Evolutionary conservation across 805 yeast species (phyloP), one percentile per base, ranked within the genome.

Genomic region (Saccharomycopsis sp.): DNA sequence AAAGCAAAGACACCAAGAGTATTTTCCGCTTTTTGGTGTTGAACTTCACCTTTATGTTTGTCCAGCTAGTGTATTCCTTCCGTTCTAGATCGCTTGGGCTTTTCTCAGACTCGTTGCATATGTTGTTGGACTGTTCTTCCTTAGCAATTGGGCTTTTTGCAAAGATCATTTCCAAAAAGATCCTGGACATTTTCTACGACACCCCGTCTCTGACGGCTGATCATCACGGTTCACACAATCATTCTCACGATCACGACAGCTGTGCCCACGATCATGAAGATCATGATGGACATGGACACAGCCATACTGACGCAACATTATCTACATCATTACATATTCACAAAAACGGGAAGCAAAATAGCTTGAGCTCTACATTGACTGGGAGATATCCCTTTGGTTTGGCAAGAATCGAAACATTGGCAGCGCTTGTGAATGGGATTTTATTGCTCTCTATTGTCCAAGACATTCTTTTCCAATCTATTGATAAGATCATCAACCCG

Each of bases 401-500:
- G 54, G 78, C 83, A 5, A 82, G 91, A 69, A 82, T 94, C 52
- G 98, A 91, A 69, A 91, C 95, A 1, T 75, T 94, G 57, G 94
- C 97, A 0, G 99, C 99, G 0, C 94, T 94, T 66, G 88, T 98
- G 2, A 94, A 94, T 69, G 99, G 97, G 2, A 86, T 95, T 5
- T 71, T 94, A 54, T 75, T 94, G 50, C 71, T 95, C 23, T 97
- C 96, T 1, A 92, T 94, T 51, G 91, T 94, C 23, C 85, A 87
- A 23, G 94, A 96, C 18, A 91, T 94, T 51, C 78, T 88, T 23
- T 83, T 89, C 62, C 97, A 94, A 70, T 94, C 97, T 0, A 64
- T 89, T 24, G 92, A 90, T 56, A 79, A 99, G 61, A 76, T 94
- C 29, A 76, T 83, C 51, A 78, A 83, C 63, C 98, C 98, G 0